Evolutionary conservation across 2,329 filamentous ascomycete species (phyloP).

Genomic region (Biscogniauxia marginata): DNA sequence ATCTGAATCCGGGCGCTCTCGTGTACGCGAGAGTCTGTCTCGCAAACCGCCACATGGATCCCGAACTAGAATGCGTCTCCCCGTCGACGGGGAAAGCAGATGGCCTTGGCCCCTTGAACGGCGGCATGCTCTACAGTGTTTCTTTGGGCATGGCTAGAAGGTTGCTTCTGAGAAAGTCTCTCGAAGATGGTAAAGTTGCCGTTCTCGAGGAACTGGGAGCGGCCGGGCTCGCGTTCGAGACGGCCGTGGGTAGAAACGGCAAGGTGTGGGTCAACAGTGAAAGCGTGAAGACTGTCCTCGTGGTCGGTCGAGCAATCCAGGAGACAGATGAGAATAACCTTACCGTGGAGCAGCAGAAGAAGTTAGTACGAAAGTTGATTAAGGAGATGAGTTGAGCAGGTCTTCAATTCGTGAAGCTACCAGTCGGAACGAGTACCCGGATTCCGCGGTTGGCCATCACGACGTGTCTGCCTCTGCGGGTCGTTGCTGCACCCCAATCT

Average conservation of each 20-base stretch:
- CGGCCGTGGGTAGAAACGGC: constrained; percentile 90
- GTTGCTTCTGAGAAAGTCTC: constrained; percentile 64
- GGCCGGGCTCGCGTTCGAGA: constrained; percentile 83
- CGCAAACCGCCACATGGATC: constrained; percentile 79
- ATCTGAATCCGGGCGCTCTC: constrained; percentile 70
- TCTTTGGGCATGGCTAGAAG: constrained; percentile 80
- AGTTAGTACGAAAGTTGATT: constrained; percentile 64
- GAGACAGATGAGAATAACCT: constrained; percentile 71
- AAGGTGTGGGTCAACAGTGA: constrained; percentile 88
- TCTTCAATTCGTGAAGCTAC: background rate
- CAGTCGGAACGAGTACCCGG: background rate
- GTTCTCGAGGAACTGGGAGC: constrained; percentile 76
- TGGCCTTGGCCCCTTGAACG: constrained; percentile 77
- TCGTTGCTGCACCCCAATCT: background rate
- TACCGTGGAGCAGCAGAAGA: constrained; percentile 65
- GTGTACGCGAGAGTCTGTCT: constrained; percentile 85
- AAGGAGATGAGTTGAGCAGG: constrained; percentile 51
- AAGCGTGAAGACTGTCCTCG: constrained; percentile 67
- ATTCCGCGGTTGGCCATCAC: background rate
- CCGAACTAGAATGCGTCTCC: constrained; percentile 88
- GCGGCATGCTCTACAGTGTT: constrained; percentile 83
- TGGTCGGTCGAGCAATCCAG: constrained; percentile 74
- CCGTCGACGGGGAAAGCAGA: constrained; percentile 84
- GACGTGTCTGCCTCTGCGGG: background rate
- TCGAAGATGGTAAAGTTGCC: constrained; percentile 62